phyloP scores from a whole-genome alignment of 1,284 basidiomycete genomes.

The Naganishia liquefaciens region DNA sequence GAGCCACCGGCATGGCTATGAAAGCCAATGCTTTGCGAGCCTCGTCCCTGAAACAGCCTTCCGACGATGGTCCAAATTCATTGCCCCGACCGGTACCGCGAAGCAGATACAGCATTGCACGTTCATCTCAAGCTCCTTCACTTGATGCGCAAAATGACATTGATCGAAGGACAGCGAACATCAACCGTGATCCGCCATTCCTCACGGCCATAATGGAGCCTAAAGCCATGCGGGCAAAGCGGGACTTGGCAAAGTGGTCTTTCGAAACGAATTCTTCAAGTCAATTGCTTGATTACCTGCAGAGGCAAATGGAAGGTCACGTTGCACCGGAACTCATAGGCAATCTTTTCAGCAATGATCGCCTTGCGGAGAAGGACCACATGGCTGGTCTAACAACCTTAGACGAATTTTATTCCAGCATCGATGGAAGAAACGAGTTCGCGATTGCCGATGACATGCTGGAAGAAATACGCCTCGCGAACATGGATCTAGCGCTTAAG shows the following conservation, averaged over 20 bases:
- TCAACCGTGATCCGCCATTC: constrained; percentile 60
- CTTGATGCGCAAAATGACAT: not conserved
- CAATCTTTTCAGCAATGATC: constrained; percentile 90
- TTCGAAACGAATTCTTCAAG: constrained; percentile 71
- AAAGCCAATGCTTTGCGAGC: constrained; percentile 33
- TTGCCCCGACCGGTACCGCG: constrained; percentile 23
- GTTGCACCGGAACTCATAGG: constrained; percentile 73
- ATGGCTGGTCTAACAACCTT: constrained; percentile 73
- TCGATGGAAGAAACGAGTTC: constrained; percentile 62
- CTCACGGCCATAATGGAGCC: constrained; percentile 68
- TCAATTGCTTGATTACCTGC: constrained; percentile 82
- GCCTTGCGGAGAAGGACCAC: constrained; percentile 92
- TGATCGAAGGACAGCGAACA: not conserved
- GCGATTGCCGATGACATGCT: constrained; percentile 61
- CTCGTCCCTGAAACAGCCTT: constrained; percentile 46
- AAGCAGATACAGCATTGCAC: constrained; percentile 17
- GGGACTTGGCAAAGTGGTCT: constrained; percentile 79
- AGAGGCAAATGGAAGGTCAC: constrained; percentile 87
- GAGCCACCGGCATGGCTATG: constrained; percentile 37
- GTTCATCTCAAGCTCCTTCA: not conserved
- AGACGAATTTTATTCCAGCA: constrained; percentile 69
- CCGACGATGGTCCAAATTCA: constrained; percentile 36
- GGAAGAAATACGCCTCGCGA: constrained; percentile 75
- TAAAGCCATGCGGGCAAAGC: constrained; percentile 71
- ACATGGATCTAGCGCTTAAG: constrained; percentile 89